Conservation (phyloP, 495 filamentous ascomycete genomes). For the Friedmanniomyces endolithicus region DNA sequence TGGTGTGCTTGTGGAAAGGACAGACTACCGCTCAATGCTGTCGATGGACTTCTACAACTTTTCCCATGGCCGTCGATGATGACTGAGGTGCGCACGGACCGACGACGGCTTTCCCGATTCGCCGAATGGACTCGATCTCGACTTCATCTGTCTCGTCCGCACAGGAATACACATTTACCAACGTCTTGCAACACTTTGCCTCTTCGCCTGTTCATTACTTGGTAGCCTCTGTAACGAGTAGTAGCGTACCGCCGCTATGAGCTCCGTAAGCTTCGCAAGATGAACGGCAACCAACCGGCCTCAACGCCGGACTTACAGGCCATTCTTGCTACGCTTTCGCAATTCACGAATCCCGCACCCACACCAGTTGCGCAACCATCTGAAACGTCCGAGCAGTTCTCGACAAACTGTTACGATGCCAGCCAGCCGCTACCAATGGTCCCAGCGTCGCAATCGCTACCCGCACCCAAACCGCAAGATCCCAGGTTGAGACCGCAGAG, state of each 20-base stretch:
- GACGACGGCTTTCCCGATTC: background rate
- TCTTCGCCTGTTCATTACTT: too few species aligned
- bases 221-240: too few species aligned
- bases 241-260: too few species aligned
- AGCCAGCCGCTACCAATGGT: background rate
- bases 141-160: background rate
- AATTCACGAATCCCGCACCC: background rate
- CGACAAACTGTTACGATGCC: background rate
- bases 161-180: too few species aligned
- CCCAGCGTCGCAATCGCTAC: background rate
- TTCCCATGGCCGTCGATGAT: background rate
- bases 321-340: conserved; percentile 16
- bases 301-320: conserved; percentile 15
- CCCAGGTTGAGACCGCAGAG: conserved; percentile 13
- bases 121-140: background rate
- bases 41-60: background rate
- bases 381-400: background rate
- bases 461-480: conserved; percentile 2
- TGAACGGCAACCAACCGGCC: background rate
- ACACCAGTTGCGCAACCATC: too few species aligned
- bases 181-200: too few species aligned
- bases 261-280: background rate
- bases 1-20: background rate
- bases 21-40: background rate
- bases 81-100: conserved; percentile 1